phyloP scores from a whole-genome alignment of 2,329 filamentous ascomycete genomes.

The Penicillium glabrum region DNA sequence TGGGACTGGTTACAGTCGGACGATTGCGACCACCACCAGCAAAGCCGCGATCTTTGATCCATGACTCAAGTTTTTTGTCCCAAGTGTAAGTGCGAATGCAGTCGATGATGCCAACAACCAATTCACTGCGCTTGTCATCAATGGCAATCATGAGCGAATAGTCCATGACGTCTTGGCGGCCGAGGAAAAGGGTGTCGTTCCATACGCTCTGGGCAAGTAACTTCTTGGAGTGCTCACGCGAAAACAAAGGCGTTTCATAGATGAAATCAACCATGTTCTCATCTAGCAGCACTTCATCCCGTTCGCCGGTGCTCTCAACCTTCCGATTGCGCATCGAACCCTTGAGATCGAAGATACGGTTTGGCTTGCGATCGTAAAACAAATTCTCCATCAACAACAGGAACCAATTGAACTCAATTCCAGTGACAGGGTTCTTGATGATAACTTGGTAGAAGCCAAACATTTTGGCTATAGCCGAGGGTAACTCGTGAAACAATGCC shows the following conservation, averaged over 20 bases:
- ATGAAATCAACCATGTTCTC: conserved; percentile 99
- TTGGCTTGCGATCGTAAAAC: conserved; percentile 91
- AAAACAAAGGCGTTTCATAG: conserved; percentile 93
- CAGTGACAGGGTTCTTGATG: conserved; percentile 91
- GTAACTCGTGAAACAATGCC: conserved; percentile 89
- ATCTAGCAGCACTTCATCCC: conserved; percentile 92
- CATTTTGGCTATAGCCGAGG: conserved; percentile 98
- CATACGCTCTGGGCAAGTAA: conserved; percentile 87
- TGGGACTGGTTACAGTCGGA: conserved; percentile 94
- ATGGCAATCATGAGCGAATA: conserved; percentile 98
- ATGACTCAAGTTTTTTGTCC: conserved; percentile 99
- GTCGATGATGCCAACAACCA: conserved; percentile 97
- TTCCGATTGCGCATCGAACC: conserved; percentile 98
- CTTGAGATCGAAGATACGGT: conserved; percentile 91
- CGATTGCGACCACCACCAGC: conserved; percentile 75
- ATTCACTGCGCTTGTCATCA: conserved; percentile 82
- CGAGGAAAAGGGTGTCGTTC: conserved; percentile 96
- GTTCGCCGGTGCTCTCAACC: conserved; percentile 91
- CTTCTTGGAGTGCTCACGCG: conserved; percentile 94
- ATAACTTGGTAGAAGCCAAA: conserved; percentile 96
- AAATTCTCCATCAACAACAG: conserved; percentile 95
- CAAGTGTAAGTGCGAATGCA: conserved; percentile 98
- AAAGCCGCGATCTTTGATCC: conserved; percentile 96
- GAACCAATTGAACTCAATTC: conserved; percentile 91
- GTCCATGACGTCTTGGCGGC: conserved; percentile 97